These are phyloP conservation scores for Sporisorium graminicola DNA, from an alignment of 1,284 basidiomycete genomes.

Conservation along the genomic window DNA sequence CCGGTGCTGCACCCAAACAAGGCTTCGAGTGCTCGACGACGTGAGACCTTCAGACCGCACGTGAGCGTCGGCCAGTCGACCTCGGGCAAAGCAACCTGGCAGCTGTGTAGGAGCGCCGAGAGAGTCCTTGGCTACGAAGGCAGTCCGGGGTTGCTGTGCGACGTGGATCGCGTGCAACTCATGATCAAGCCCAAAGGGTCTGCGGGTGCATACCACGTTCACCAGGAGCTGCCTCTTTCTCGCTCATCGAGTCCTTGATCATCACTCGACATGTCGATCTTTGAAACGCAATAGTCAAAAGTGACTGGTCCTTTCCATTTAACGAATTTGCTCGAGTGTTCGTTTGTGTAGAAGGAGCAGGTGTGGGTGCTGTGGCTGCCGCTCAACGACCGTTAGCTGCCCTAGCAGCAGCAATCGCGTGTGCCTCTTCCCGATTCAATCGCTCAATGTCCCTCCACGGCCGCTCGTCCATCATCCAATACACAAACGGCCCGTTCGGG, in stretches of 20 bases:
- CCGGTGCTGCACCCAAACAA: conserved; percentile 2
- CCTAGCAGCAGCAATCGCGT: conserved; percentile 12
- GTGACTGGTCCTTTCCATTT: no score
- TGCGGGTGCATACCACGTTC: conserved; percentile 12
- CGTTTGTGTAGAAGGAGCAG: no score
- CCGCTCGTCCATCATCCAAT: conserved; percentile 53
- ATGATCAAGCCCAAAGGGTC: conserved; percentile 27
- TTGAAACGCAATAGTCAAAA: background rate
- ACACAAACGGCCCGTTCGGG: conserved; percentile 49
- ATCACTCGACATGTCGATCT: background rate
- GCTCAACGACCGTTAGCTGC: conserved; percentile 8
- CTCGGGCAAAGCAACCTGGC: conserved; percentile 6
- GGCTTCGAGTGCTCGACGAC: background rate
- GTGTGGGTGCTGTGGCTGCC: background rate
- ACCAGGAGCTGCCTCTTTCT: conserved; percentile 4
- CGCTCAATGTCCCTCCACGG: conserved; percentile 47
- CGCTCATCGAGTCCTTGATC: background rate
- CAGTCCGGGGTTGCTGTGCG: conserved; percentile 11
- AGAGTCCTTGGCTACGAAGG: background rate
- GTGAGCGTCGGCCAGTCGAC: conserved; percentile 27
- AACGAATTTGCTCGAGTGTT: background rate
- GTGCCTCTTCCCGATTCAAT: conserved; percentile 31
- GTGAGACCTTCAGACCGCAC: conserved; percentile 21
- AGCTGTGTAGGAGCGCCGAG: conserved; percentile 12
- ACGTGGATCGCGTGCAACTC: conserved; percentile 16